Evolutionary conservation across 208 protist genomes (phyloP), one percentile per base, ranked within the genome.

Genomic region (Acanthamoeba healyi): DNA sequence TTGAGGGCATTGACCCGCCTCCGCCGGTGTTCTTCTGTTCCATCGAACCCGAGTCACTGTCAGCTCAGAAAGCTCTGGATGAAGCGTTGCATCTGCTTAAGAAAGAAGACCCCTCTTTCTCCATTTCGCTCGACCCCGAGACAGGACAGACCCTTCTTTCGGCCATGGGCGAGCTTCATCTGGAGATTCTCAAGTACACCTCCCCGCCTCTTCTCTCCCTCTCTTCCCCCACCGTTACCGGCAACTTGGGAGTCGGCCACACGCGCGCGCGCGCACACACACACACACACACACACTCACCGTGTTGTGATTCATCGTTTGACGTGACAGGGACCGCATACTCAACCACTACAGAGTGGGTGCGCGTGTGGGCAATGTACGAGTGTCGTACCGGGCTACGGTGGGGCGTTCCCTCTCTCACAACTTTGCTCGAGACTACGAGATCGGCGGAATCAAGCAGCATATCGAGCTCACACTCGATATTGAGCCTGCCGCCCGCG

Each of bases 111-210:
- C 94, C 95, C 22, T 95, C 94, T 34, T 95, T 96, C 40, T 29
- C 32, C 46, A 36, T 92, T n/a, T 74, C 49, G 40, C 40, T 44
- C 40, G 65, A 95, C 49, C 44, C 67, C 26, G 87, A 95, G 26
- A 61, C 51, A 2, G 87, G 92, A 6, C 79, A 94, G 36, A 86
- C 74, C 26, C 87, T 95, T 10, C 14, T 95, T 5, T 54, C 38
- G 24, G 70, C 87, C 24, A 96, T 96, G 95, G 95, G 95, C 32
- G 95, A 96, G 65, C 63, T 96, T 1, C 95, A 96, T 74, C 54
- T 96, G 0, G 94, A 96, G 17, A 95, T 96, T 4, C 88, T 96
- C n/a, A 81, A 81, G 72, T 67, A 67, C 26, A n/a, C 44, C 44
- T 15, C 44, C 44, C 4, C 44, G 26, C 29, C 15, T 67, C 9